Conservation (phyloP, 108 stramenopile species). For the Cyclostephanos tholiformis region DNA sequence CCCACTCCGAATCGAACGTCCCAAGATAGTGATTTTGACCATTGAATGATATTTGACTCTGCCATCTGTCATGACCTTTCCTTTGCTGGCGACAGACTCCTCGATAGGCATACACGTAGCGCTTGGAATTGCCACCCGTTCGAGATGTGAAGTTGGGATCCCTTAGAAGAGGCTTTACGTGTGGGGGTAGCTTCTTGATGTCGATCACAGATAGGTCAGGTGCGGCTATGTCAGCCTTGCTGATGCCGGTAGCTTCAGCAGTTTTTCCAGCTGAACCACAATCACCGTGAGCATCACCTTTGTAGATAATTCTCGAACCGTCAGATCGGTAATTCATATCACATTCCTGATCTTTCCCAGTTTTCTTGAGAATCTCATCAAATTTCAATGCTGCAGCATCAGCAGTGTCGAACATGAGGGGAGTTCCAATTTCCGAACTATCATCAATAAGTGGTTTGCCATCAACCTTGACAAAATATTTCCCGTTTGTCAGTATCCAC, state of each 20-base stretch:
- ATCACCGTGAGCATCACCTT: slow-evolving; percentile 45
- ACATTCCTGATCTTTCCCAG: slow-evolving; percentile 22
- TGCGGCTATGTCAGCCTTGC: slow-evolving; percentile 35
- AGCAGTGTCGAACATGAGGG: slow-evolving; percentile 59
- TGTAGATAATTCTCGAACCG: slow-evolving; percentile 67
- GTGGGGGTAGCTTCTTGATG: slow-evolving; percentile 78
- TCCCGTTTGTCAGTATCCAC: slow-evolving; percentile 68
- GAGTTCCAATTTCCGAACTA: slow-evolving; percentile 16
- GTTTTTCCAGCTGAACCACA: slow-evolving; percentile 15
- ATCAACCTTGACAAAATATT: slow-evolving; percentile 78
- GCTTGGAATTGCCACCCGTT: slow-evolving; percentile 84
- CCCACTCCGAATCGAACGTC: slow-evolving; percentile 91
- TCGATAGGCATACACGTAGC: slow-evolving; percentile 88
- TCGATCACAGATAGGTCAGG: slow-evolving; percentile 76
- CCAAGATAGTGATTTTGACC: slow-evolving; percentile 88
- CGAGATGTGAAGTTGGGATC: slow-evolving; percentile 85
- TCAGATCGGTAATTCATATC: slow-evolving; percentile 76
- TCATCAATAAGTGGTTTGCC: slow-evolving; percentile 35
- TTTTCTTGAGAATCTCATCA: slow-evolving; percentile 55
- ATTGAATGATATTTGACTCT: slow-evolving; percentile 86
- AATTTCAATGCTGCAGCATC: slow-evolving; percentile 75
- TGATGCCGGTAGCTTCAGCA: slow-evolving; percentile 7
- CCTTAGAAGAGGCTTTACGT: slow-evolving; percentile 84
- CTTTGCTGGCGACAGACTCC: slow-evolving; percentile 89
- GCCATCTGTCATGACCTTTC: slow-evolving; percentile 92